Percentiles rank a stretch among this genome's conserved stretches.
Evolutionary conservation across 2,329 filamentous ascomycete species (phyloP).

Genomic region (Dichotomopilus funicola): DNA sequence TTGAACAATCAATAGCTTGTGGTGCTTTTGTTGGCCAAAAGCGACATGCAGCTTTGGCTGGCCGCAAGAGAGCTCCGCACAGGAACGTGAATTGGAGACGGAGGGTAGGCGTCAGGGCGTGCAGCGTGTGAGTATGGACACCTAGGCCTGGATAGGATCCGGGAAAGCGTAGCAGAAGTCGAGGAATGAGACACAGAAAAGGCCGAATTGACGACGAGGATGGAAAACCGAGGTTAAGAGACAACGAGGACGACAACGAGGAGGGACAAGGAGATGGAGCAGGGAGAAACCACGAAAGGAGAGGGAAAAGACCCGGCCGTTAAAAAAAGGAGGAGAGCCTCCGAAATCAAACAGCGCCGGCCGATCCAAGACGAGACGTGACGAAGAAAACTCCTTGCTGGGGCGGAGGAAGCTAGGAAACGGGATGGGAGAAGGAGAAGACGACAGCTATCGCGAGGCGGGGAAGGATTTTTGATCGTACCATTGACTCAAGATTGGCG

Average conservation of each 20-base stretch:
- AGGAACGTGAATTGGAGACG: too few species aligned
- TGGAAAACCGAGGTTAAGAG: too few species aligned
- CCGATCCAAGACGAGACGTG: conserved; percentile 32
- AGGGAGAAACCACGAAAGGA: conserved; percentile 30
- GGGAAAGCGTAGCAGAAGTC: conserved; percentile 4
- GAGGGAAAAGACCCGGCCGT: conserved; percentile 38
- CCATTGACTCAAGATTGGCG: conserved; percentile 22
- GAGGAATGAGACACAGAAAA: conserved; percentile 8
- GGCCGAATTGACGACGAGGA: conserved; percentile 12
- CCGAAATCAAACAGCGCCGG: conserved; percentile 33
- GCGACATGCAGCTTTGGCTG: too few species aligned
- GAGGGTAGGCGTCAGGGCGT: too few species aligned
- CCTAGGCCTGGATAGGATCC: not conserved
- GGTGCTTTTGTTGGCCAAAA: too few species aligned
- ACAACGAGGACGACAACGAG: conserved; percentile 10
- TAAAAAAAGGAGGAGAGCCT: conserved; percentile 32
- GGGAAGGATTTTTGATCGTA: conserved; percentile 24
- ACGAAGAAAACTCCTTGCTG: conserved; percentile 27
- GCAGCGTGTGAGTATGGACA: not conserved
- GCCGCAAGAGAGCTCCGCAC: too few species aligned
- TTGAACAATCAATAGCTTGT: too few species aligned
- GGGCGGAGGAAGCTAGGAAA: conserved; percentile 26
- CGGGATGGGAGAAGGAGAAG: conserved; percentile 17
- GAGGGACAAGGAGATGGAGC: conserved; percentile 23
- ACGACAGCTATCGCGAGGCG: conserved; percentile 19